These are phyloP conservation scores for Spergularia bocconei DNA, from an alignment of 148 eudicot genomes.

Conservation along the genomic window DNA sequence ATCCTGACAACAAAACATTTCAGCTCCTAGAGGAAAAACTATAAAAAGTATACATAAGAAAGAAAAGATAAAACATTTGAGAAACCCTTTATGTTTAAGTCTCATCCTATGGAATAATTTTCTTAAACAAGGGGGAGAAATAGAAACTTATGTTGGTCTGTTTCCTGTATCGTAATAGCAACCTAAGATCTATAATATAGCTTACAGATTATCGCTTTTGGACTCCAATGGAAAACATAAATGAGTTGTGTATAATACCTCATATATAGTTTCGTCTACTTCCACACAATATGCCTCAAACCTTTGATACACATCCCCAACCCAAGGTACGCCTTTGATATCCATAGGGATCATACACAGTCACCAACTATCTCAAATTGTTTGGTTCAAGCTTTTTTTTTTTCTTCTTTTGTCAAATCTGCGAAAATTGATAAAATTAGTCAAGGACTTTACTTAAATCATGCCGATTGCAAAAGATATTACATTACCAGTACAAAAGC, in stretches of 20 bases:
- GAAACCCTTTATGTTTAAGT: neutral
- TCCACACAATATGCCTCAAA: constrained; percentile 83
- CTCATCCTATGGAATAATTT: neutral
- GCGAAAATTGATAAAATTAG: constrained; percentile 1
- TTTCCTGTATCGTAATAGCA: neutral
- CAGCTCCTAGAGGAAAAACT: neutral
- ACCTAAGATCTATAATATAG: neutral
- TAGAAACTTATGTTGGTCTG: neutral
- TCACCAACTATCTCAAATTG: constrained; percentile 1
- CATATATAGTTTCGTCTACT: constrained; percentile 65
- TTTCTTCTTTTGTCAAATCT: neutral
- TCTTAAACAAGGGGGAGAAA: neutral
- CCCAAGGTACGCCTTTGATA: constrained; percentile 59
- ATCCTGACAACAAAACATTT: constrained; percentile 44
- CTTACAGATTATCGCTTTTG: neutral
- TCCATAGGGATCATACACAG: constrained; percentile 45
- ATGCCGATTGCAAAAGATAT: neutral
- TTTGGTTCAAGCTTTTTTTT: neutral
- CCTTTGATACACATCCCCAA: constrained; percentile 53
- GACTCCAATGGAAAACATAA: neutral
- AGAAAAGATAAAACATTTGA: neutral
- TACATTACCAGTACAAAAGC: neutral
- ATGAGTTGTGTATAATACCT: constrained; percentile 40
- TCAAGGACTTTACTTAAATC: neutral
- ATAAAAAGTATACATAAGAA: neutral